Evolutionary conservation across 2,329 filamentous ascomycete genomes (phyloP).

Genomic region (Pseudocercospora cruenta): DNA sequence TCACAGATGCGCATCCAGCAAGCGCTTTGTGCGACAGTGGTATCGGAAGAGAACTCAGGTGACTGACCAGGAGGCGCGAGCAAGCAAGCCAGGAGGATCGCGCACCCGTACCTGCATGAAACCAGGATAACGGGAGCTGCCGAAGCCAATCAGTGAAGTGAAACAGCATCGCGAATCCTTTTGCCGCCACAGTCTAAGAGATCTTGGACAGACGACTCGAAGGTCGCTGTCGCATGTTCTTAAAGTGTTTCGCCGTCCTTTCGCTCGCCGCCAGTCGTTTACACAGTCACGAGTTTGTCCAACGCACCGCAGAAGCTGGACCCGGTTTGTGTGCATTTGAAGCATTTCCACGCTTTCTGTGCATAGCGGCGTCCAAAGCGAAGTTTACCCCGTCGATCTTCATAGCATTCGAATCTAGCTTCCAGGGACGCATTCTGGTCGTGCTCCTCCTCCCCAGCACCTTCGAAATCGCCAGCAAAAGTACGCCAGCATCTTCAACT

Average conservation of each 20-base stretch:
- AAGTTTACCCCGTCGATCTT: slow-evolving; percentile 8
- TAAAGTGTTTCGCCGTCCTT: background rate
- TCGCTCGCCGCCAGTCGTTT: slow-evolving; percentile 1
- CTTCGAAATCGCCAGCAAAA: background rate
- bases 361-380: background rate
- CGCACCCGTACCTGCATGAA: slow-evolving; percentile 6
- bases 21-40: slow-evolving; percentile 1
- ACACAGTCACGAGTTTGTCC: background rate
- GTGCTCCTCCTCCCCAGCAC: background rate
- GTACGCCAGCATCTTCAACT: slow-evolving; percentile 1
- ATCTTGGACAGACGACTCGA: background rate
- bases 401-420: background rate
- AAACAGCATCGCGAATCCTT: slow-evolving; percentile 2
- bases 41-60: background rate
- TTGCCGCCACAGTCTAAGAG: background rate
- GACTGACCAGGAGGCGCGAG: background rate
- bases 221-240: slow-evolving; percentile 3
- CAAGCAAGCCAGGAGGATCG: background rate
- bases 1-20: background rate
- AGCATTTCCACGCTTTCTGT: background rate
- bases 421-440: background rate
- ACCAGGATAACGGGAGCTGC: background rate
- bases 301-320: background rate
- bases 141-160: background rate
- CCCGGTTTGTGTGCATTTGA: background rate